A percentile compares a stretch with the other conserved stretches of the same genome.
Evolutionary conservation across 257 asterid species (phyloP).

Genomic region (Voacanga thouarsii): DNA sequence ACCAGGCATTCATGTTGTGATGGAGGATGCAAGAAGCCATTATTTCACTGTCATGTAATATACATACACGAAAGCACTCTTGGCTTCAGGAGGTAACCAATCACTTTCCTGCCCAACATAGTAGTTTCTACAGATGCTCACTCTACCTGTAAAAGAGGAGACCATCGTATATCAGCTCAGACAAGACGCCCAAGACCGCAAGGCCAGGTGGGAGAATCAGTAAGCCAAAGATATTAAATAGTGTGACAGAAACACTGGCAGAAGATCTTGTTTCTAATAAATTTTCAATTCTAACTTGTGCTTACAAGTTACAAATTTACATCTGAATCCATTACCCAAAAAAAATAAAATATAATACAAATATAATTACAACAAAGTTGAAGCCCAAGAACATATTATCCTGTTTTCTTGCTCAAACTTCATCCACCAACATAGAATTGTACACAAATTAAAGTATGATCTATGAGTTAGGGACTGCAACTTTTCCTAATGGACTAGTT

Average conservation of each 20-base stretch:
- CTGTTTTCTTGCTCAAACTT: constrained; percentile 7
- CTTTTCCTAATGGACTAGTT: background rate
- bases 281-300: background rate
- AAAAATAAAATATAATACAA: background rate
- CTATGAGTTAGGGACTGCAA: background rate
- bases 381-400: background rate
- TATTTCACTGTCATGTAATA: too few species aligned
- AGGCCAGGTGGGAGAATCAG: too few species aligned
- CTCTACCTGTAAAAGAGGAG: too few species aligned
- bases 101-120: too few species aligned
- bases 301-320: constrained; percentile 3
- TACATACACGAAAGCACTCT: too few species aligned
- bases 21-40: too few species aligned
- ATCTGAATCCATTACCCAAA: background rate
- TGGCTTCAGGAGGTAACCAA: too few species aligned
- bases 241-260: background rate
- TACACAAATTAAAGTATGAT: background rate
- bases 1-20: too few species aligned
- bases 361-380: constrained; percentile 1
- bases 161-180: too few species aligned
- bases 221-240: too few species aligned
- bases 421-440: background rate
- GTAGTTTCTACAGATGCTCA: too few species aligned
- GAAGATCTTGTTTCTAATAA: background rate
- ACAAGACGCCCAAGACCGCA: too few species aligned